A percentile compares a stretch with the other conserved stretches of the same genome.
These are phyloP conservation scores for Aspergillus arachidicola DNA, from an alignment of 2,329 filamentous ascomycete genomes.

Conservation along the genomic window DNA sequence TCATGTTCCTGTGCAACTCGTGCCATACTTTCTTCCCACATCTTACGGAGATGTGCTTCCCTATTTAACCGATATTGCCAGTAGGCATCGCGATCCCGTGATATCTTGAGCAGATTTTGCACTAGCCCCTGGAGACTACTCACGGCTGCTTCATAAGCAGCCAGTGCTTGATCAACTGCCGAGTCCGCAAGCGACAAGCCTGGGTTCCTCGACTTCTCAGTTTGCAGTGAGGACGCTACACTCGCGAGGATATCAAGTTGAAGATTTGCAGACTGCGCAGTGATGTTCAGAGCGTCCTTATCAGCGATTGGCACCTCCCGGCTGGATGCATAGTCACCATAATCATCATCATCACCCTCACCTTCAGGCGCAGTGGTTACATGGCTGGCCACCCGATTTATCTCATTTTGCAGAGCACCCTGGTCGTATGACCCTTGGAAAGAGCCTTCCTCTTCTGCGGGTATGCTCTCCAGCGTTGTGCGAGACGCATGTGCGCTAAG, in stretches of 20 bases:
- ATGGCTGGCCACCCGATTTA: slow-evolving; percentile 53
- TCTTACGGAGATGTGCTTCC: slow-evolving; percentile 84
- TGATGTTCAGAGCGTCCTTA: slow-evolving; percentile 96
- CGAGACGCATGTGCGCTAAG: slow-evolving; percentile 54
- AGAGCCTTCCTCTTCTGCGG: slow-evolving; percentile 57
- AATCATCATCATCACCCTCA: slow-evolving; percentile 72
- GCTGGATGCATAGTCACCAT: slow-evolving; percentile 77
- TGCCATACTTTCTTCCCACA: slow-evolving; percentile 99
- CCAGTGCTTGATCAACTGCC: slow-evolving; percentile 73
- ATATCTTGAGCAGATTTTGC: slow-evolving; percentile 86
- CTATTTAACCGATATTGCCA: slow-evolving; percentile 95
- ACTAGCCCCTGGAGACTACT: slow-evolving; percentile 82
- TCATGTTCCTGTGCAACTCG: slow-evolving; percentile 95
- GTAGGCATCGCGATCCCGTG: slow-evolving; percentile 89
- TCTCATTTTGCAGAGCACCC: slow-evolving; percentile 54
- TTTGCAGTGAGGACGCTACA: slow-evolving; percentile 79
- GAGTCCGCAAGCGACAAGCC: slow-evolving; percentile 73
- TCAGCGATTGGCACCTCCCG: slow-evolving; percentile 72
- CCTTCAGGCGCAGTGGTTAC: slow-evolving; percentile 58
- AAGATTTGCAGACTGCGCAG: slow-evolving; percentile 88
- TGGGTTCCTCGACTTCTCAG: slow-evolving; percentile 71
- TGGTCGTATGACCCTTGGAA: slow-evolving; percentile 59
- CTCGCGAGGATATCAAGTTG: slow-evolving; percentile 88
- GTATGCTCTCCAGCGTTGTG: slow-evolving; percentile 50
- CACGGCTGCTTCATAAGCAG: slow-evolving; percentile 87